Evolutionary conservation across 345 rosid genomes (phyloP), one percentile per base, ranked within the genome.

Genomic region (Syzygium aromaticum): DNA sequence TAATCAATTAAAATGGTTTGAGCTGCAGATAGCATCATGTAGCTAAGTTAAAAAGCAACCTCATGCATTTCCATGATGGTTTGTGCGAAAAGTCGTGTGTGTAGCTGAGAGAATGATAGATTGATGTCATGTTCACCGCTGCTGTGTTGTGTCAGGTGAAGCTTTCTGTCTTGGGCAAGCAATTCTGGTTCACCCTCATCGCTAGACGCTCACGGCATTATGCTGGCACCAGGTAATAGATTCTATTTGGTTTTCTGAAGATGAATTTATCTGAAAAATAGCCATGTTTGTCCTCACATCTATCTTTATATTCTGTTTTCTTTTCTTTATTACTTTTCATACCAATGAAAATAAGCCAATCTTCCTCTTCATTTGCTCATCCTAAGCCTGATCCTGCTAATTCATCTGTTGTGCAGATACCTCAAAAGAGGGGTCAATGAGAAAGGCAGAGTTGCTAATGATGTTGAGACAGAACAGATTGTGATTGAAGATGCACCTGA

Each of bases 381-480:
- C 84, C 54, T 30, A 30, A 30, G 84, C 77, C 38, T 38, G 67
- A 77, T 77, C 49, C 73, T 15, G 25, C 46, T 22, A 27, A 30
- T 51, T 51, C 40, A 51, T 84, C 49, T 73, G 49, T 84, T 84
- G 27, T 53, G 83, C 89, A 98, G 99, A 88, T 98, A 96, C 89
- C 89, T 95, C 89, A 96, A 96, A 89, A 97, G 98, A 43, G 99
- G 99, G 28, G 96, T 98, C 77, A 96, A 98, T 88, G 99, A 98
- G 90, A 98, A 96, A 92, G 99, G 99, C 86, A 92, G 99, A 91
- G 99, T 98, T 54, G 99, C 99, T 85, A 98, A 98, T 92, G 99
- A 98, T 92, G 99, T 98, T 16, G 99, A 98, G 94, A 96, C 98
- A 6, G 99, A 98, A 84, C 99, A 98, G 88, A 95, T 98, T 86